These are phyloP conservation scores for Tardiomyces depauwii DNA, from an alignment of 1,139 yeast species.

Conservation along the genomic window DNA sequence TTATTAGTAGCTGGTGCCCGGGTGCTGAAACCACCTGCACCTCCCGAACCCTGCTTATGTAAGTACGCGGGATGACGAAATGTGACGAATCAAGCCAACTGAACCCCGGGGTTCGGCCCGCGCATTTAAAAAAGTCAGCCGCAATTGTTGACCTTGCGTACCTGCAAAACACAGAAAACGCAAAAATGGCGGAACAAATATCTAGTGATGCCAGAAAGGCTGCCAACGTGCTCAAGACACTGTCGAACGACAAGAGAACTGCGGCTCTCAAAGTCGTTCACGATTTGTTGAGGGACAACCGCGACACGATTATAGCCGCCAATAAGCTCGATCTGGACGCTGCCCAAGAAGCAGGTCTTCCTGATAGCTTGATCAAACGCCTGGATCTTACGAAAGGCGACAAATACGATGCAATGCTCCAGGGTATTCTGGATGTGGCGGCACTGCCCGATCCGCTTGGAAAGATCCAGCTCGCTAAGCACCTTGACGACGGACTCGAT, in stretches of 20 bases:
- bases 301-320: conserved; percentile 55
- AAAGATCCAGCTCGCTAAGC: conserved; percentile 64
- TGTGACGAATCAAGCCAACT: not conserved
- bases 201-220: conserved; percentile 74
- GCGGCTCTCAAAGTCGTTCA: conserved; percentile 61
- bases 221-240: conserved; percentile 67
- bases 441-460: conserved; percentile 85
- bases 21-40: not conserved
- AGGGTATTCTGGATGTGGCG: conserved; percentile 89
- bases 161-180: too few relatives aligned
- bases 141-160: too few relatives aligned
- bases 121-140: too few relatives aligned
- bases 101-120: not conserved
- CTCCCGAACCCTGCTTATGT: not conserved
- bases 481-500: conserved; percentile 78
- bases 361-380: conserved; percentile 67
- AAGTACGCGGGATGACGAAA: not conserved
- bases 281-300: conserved; percentile 48
- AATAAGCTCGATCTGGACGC: conserved; percentile 63
- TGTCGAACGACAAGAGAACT: conserved; percentile 63
- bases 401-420: conserved; percentile 87
- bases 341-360: conserved; percentile 48
- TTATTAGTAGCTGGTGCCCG: too few relatives aligned
- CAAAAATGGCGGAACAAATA: conserved; percentile 45
- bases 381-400: conserved; percentile 72